Base-by-base conservation (phyloP, 352 stramenopile species). In the Aphanomyces cochlioides region DNA sequence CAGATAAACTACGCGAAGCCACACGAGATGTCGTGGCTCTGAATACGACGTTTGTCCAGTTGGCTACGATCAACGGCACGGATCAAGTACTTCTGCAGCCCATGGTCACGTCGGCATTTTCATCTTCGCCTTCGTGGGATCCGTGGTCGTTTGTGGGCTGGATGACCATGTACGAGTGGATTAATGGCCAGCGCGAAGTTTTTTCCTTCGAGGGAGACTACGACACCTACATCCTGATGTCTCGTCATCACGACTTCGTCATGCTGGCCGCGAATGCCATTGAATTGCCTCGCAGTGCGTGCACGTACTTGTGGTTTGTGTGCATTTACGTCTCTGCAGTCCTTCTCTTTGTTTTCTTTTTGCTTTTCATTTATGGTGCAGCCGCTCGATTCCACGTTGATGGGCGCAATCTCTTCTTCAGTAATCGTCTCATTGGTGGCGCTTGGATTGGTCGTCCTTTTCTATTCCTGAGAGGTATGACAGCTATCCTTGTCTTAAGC, bases 381-480 rank as follows among this genome's bases (percentile, higher is more conserved):
- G 21, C 34, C 5, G 38, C 13, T 41, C 39, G 58, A 38, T 66
- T 66, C 19, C 58, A 53, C 39, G 8, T 66, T 3, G 39, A 28
- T 17, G 58, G 58, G 7, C 58, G 58, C 37, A 66, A 66, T 28
- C 37, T 66, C 3, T 53, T 66, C 12, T 41, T n/a, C 36, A 28
- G 34, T 17, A 66, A 66, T 41, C 58, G 58, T 7, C 15, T 66
- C 37, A 41, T 66, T 4, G 58, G 58, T 6, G 36, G 28, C 12
- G 34, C n/a, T 15, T 66, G 58, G 58, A 50, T 66, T 41, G 58
- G 58, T 41, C 58, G 58, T 19, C 58, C 58, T n/a, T 41, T 66
- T 12, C 58, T 66, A 17, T 21, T 47, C 38, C 28, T 66, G 15
- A 38, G 58, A 6, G 58, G 58, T 8, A 15, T 38, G 15, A 66